Percentiles rank a stretch among this genome's conserved stretches.
phyloP scores from a whole-genome alignment of 257 asterid genomes.

The Penstemon newberryi region DNA sequence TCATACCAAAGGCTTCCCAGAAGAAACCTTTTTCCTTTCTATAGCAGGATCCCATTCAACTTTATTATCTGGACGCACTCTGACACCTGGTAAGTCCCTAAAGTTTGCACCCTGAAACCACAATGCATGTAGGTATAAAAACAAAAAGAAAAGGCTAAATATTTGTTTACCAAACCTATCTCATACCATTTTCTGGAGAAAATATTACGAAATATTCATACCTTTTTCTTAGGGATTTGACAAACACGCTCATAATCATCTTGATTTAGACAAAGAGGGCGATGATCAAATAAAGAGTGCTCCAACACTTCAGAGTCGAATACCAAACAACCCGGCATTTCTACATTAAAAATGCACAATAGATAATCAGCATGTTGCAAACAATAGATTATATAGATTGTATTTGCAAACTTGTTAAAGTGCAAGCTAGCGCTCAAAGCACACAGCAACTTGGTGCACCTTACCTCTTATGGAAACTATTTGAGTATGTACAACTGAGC shows the following conservation, averaged over 20 bases:
- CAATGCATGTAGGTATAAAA: not conserved
- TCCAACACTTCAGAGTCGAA: constrained; percentile 9
- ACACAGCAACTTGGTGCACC: too few species aligned
- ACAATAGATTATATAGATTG: too few species aligned
- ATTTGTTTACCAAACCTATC: not conserved
- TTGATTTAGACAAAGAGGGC: constrained; percentile 50
- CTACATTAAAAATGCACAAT: constrained; percentile 33
- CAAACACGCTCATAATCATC: constrained; percentile 76
- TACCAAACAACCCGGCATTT: constrained; percentile 53
- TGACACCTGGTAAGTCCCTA: constrained; percentile 64
- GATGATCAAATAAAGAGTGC: constrained; percentile 65
- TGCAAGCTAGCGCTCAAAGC: too few species aligned
- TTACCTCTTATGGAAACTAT: too few species aligned
- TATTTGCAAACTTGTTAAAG: too few species aligned
- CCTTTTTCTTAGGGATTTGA: constrained; percentile 71
- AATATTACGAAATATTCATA: constrained; percentile 14
- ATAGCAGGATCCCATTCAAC: constrained; percentile 69
- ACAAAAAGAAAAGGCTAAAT: not conserved
- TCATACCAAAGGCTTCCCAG: constrained; percentile 89
- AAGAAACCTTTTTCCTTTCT: constrained; percentile 43
- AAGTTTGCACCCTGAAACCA: constrained; percentile 76
- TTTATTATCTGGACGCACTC: constrained; percentile 54
- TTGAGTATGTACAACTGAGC: too few species aligned
- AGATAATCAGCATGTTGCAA: not conserved
- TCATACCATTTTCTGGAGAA: not conserved